Percentiles rank a stretch among this genome's conserved stretches.
These are phyloP conservation scores for Xylaria nigripes DNA, from an alignment of 495 filamentous ascomycete species.

Conservation along the genomic window DNA sequence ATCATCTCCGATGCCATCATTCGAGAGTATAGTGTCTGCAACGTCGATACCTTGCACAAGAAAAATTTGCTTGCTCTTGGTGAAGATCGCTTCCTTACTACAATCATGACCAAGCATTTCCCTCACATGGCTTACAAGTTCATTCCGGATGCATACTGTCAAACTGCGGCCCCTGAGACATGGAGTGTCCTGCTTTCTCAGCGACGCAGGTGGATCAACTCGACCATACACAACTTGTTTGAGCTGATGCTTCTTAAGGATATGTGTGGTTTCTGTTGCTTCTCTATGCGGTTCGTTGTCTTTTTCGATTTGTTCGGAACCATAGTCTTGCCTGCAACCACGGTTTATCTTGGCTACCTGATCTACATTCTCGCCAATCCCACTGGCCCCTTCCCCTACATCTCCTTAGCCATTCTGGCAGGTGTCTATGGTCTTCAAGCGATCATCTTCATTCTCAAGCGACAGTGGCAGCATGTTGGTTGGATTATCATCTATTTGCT, in stretches of 20 bases:
- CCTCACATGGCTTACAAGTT: conserved; percentile 95
- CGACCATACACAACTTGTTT: conserved; percentile 88
- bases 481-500: conserved; percentile 99
- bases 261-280: conserved; percentile 97
- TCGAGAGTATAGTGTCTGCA: conserved; percentile 74
- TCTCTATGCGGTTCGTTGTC: conserved; percentile 97
- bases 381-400: conserved; percentile 69
- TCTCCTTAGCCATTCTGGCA: conserved; percentile 82
- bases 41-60: conserved; percentile 94
- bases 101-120: conserved; percentile 96
- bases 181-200: conserved; percentile 93
- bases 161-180: conserved; percentile 85
- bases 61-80: conserved; percentile 94
- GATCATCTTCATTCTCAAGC: conserved; percentile 88
- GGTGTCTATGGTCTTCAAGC: conserved; percentile 93
- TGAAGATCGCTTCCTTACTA: conserved; percentile 96
- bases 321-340: conserved; percentile 85
- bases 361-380: conserved; percentile 68
- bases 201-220: conserved; percentile 97
- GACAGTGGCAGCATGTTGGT: conserved; percentile 95
- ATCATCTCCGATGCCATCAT: conserved; percentile 86
- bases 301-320: conserved; percentile 93
- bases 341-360: conserved; percentile 81
- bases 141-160: conserved; percentile 82
- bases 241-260: conserved; percentile 83